These are phyloP conservation scores for Euphorbia celastroides DNA, from an alignment of 441 rosid species.

Conservation along the genomic window DNA sequence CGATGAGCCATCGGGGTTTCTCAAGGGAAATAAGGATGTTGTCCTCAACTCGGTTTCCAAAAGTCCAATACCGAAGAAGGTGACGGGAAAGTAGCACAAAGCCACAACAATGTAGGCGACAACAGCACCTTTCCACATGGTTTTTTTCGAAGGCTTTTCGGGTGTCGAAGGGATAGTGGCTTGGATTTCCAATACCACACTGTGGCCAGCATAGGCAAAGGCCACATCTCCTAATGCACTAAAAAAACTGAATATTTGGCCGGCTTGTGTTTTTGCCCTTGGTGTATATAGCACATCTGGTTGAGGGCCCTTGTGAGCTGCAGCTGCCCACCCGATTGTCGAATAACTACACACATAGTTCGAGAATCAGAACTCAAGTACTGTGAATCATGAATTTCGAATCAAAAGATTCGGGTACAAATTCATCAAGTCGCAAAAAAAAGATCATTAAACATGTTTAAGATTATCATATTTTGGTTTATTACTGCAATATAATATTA, in stretches of 20 bases:
- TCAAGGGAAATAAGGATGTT: constrained; percentile 54
- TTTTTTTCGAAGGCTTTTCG: constrained; percentile 60
- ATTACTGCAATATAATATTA: too few relatives aligned
- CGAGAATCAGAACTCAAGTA: background rate
- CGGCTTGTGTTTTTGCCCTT: constrained; percentile 32
- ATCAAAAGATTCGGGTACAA: too few relatives aligned
- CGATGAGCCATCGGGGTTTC: constrained; percentile 63
- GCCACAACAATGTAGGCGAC: constrained; percentile 61
- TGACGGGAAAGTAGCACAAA: constrained; percentile 75
- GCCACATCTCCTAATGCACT: constrained; percentile 66
- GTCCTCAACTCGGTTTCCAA: constrained; percentile 59
- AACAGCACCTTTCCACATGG: constrained; percentile 76
- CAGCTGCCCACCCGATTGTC: constrained; percentile 54
- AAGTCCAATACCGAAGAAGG: constrained; percentile 48
- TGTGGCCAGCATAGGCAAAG: constrained; percentile 78
- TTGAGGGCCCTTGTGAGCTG: constrained; percentile 40
- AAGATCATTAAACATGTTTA: too few relatives aligned
- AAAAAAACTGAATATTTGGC: constrained; percentile 44
- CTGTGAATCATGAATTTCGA: too few relatives aligned
- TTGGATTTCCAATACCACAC: constrained; percentile 76
- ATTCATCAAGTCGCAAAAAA: too few relatives aligned
- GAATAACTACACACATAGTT: constrained; percentile 43
- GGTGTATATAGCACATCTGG: constrained; percentile 43
- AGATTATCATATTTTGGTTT: too few relatives aligned
- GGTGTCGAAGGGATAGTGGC: constrained; percentile 82